Evolutionary conservation across 805 yeast species (phyloP).

Genomic region (Yarrowia alimentaria): DNA sequence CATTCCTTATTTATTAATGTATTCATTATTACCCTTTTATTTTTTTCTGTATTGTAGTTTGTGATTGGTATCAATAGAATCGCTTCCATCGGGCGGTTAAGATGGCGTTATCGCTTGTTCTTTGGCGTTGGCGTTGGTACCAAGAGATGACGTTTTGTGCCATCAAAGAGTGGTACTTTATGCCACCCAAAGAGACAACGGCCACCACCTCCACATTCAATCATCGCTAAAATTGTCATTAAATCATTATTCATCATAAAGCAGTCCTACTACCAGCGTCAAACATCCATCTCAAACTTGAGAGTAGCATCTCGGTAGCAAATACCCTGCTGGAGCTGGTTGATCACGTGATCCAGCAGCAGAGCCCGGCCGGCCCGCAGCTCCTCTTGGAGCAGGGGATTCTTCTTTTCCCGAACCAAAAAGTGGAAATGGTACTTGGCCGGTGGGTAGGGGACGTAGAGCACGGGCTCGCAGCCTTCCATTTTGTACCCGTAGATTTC

Average conservation of each 20-base stretch:
- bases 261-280: neutral
- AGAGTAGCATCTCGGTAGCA: slow-evolving; percentile 8
- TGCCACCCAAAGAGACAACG: too few species aligned
- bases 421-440: slow-evolving; percentile 24
- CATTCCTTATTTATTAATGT: slow-evolving; percentile 25
- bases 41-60: too few species aligned
- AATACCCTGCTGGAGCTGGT: slow-evolving; percentile 22
- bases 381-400: slow-evolving; percentile 6
- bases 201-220: too few species aligned
- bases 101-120: neutral
- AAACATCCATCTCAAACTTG: slow-evolving; percentile 8
- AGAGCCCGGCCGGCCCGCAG: slow-evolving; percentile 4
- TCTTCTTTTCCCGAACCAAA: neutral
- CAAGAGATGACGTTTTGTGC: too few species aligned
- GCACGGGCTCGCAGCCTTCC: slow-evolving; percentile 5
- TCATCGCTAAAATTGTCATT: too few species aligned
- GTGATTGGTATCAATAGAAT: too few species aligned
- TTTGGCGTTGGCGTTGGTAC: too few species aligned
- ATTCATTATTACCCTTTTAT: too few species aligned
- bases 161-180: too few species aligned
- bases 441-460: slow-evolving; percentile 19
- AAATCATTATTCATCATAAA: slow-evolving; percentile 4
- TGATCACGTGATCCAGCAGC: slow-evolving; percentile 17
- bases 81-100: too few species aligned
- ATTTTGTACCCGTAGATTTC: slow-evolving; percentile 24